A percentile compares a stretch with the other conserved stretches of the same genome.
Conservation (phyloP, 2,329 filamentous ascomycete species). For the Cercospora janseana region DNA sequence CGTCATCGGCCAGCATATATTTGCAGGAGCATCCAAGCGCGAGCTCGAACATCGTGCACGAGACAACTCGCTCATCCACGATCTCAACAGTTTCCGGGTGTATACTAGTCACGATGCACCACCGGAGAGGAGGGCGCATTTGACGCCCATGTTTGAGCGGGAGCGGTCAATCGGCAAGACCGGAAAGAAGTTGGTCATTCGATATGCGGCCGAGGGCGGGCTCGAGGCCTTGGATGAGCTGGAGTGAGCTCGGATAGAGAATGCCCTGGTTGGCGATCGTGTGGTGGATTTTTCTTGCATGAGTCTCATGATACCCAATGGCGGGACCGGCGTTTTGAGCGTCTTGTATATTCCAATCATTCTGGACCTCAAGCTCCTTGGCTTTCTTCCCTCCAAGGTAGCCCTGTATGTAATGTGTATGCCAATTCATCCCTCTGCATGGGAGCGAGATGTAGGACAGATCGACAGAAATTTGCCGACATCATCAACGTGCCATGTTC, state of each 20-base stretch:
- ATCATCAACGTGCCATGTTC: background rate
- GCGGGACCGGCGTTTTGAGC: slow-evolving; percentile 5
- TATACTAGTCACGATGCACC: slow-evolving; percentile 22
- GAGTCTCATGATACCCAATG: slow-evolving; percentile 12
- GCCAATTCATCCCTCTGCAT: background rate
- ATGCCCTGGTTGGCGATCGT: background rate
- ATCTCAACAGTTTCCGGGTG: slow-evolving; percentile 22
- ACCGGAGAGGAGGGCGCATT: slow-evolving; percentile 19
- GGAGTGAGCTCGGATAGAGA: background rate
- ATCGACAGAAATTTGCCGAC: background rate
- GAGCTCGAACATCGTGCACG: slow-evolving; percentile 19
- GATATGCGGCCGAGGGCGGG: slow-evolving; percentile 19
- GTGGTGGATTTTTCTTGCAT: background rate
- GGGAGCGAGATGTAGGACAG: background rate
- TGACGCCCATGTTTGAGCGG: slow-evolving; percentile 22
- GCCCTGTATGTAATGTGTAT: background rate
- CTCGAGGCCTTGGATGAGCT: slow-evolving; percentile 9
- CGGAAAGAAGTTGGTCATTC: slow-evolving; percentile 23
- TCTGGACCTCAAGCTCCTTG: background rate
- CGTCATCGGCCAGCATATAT: slow-evolving; percentile 25
- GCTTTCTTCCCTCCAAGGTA: background rate
- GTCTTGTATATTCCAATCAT: background rate
- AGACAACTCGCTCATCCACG: slow-evolving; percentile 5
- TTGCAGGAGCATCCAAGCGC: slow-evolving; percentile 20
- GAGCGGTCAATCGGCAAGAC: slow-evolving; percentile 5